phyloP scores from a whole-genome alignment of 2,329 filamentous ascomycete species.

The Colletotrichum nymphaeae region DNA sequence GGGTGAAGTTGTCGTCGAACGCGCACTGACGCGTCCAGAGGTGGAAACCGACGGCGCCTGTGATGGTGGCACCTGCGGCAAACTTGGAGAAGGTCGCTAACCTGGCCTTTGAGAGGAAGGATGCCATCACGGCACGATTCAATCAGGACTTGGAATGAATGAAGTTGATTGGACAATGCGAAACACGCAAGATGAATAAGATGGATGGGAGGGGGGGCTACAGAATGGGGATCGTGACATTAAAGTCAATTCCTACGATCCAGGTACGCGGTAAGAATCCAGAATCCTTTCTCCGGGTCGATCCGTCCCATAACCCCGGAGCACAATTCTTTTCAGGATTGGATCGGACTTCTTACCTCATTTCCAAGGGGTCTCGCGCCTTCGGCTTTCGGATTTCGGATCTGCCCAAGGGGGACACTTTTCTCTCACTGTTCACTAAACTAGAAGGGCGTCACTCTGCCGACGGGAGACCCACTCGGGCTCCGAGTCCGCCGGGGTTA shows the following conservation, averaged over 20 bases:
- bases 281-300: neutral
- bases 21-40: conserved; percentile 28
- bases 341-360: no score
- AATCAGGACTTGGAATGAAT: no score
- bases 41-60: conserved; percentile 23
- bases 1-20: conserved; percentile 28
- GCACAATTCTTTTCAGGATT: neutral
- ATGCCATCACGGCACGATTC: neutral
- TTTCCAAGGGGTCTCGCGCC: neutral
- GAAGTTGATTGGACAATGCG: neutral
- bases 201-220: neutral
- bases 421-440: neutral
- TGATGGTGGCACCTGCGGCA: conserved; percentile 1
- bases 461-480: neutral
- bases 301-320: neutral
- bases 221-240: neutral
- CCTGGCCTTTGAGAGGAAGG: neutral
- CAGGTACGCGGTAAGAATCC: neutral
- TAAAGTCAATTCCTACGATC: neutral
- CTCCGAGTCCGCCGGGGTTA: neutral
- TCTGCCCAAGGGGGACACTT: no score
- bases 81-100: neutral
- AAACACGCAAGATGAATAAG: neutral
- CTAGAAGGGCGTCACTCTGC: neutral
- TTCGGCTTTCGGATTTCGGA: conserved; percentile 12